Conservation (phyloP, 2,329 filamentous ascomycete genomes). For the Aureobasidium pullulans region DNA sequence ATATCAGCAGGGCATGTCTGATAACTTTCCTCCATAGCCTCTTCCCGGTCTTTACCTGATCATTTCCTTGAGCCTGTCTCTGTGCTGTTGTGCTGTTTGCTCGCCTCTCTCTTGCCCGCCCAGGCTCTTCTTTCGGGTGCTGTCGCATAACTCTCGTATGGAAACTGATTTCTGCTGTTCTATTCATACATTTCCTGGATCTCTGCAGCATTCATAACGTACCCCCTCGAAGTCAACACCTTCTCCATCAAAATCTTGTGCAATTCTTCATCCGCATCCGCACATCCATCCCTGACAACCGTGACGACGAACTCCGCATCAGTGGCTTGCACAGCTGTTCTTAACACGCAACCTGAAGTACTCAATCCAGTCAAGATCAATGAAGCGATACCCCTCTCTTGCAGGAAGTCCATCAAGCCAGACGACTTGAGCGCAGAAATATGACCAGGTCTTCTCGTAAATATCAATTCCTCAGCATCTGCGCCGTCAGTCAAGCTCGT, state of each 20-base stretch:
- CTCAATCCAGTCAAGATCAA: slow-evolving; percentile 19
- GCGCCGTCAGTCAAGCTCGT: slow-evolving; percentile 11
- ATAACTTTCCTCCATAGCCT: no score
- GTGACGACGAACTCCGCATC: background rate
- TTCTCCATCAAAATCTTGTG: background rate
- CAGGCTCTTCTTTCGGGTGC: no score
- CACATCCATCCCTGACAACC: background rate
- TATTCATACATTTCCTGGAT: no score
- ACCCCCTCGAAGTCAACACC: background rate
- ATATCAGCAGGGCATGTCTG: no score
- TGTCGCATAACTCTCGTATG: no score
- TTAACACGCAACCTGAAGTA: background rate
- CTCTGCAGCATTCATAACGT: background rate
- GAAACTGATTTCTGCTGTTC: no score
- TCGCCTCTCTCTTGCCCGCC: no score
- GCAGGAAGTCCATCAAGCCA: slow-evolving; percentile 21
- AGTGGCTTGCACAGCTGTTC: background rate
- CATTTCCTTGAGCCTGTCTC: no score
- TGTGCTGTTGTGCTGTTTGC: no score
- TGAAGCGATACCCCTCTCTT: slow-evolving; percentile 19
- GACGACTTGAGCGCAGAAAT: slow-evolving; percentile 25
- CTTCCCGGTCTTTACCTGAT: no score
- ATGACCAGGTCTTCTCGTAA: slow-evolving; percentile 20
- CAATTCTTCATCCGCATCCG: background rate
- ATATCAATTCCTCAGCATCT: slow-evolving; percentile 18